These are phyloP conservation scores for Thozetella sp. DNA, from an alignment of 495 filamentous ascomycete species.

Conservation along the genomic window DNA sequence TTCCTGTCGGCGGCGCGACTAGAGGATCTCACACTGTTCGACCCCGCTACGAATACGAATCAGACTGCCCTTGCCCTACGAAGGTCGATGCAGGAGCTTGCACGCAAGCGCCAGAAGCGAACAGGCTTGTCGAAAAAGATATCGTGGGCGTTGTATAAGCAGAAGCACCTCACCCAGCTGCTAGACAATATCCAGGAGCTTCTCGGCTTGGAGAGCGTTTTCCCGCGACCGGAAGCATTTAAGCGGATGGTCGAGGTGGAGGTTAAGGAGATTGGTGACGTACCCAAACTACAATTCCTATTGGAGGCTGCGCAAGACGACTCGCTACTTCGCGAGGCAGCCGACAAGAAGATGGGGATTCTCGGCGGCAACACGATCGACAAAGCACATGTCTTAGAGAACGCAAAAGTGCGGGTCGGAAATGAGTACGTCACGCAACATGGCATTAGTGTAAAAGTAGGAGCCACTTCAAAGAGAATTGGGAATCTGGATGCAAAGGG, in stretches of 20 bases:
- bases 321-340: neutral
- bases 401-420: neutral
- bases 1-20: slow-evolving; percentile 17
- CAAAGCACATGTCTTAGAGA: neutral
- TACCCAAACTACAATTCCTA: neutral
- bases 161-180: neutral
- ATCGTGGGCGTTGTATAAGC: neutral
- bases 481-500: neutral
- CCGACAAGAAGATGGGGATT: neutral
- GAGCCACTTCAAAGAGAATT: neutral
- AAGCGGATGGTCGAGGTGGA: neutral
- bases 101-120: neutral
- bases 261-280: neutral
- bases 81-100: neutral
- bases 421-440: neutral
- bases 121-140: neutral
- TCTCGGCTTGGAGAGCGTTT: neutral
- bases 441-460: neutral
- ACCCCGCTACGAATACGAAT: neutral
- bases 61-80: neutral
- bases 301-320: neutral
- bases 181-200: neutral
- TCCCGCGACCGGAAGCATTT: neutral
- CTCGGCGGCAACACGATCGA: neutral
- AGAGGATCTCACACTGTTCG: neutral